phyloP scores from a whole-genome alignment of 441 rosid genomes.

The Omphalea diandra region DNA sequence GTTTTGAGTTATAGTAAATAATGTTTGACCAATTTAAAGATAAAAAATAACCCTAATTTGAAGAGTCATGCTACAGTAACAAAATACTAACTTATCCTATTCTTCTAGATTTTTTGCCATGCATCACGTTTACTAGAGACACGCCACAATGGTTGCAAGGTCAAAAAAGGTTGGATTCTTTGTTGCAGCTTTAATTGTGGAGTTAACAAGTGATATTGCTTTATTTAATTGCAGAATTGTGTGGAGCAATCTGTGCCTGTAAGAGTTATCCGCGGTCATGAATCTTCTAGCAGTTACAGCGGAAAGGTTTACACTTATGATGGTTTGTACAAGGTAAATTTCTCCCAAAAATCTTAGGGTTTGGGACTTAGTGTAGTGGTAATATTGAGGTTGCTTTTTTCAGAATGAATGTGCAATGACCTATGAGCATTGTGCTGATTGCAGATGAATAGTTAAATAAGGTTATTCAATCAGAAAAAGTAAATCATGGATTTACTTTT shows the following conservation, averaged over 20 bases:
- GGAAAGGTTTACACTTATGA: constrained; percentile 78
- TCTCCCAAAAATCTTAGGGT: neutral
- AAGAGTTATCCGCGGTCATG: constrained; percentile 82
- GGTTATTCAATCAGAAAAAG: neutral
- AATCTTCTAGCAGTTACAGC: constrained; percentile 55
- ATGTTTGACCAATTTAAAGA: no score
- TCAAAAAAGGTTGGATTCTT: neutral
- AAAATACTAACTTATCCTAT: no score
- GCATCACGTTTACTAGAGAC: neutral
- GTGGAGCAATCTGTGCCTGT: constrained; percentile 62
- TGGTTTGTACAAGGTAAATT: constrained; percentile 74
- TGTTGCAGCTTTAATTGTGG: neutral
- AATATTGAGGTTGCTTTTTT: neutral
- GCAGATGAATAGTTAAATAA: neutral
- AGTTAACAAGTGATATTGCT: neutral
- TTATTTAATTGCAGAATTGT: constrained; percentile 49
- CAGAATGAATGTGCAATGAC: neutral
- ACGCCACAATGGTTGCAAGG: neutral
- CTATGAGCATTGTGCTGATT: neutral
- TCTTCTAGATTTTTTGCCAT: no score
- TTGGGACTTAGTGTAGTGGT: neutral
- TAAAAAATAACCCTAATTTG: no score
- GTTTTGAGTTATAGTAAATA: no score
- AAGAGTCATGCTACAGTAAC: no score
- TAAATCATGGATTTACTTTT: no score